Percentiles rank a stretch among this genome's conserved stretches.
phyloP scores from a whole-genome alignment of 495 filamentous ascomycete species.

The Penicillium paxilli region DNA sequence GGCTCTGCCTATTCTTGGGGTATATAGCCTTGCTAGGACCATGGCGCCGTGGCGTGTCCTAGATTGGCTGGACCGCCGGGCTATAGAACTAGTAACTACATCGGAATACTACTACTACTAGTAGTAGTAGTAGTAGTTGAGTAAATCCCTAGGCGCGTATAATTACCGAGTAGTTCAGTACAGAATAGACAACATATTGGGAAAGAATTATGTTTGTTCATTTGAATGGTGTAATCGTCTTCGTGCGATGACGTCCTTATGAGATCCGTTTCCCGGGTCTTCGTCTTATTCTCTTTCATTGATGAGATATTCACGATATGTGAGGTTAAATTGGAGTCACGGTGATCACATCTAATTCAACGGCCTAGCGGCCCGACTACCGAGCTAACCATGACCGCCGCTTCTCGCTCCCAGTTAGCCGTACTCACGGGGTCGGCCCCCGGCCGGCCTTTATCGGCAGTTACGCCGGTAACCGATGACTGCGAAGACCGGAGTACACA shows the following conservation, averaged over 20 bases:
- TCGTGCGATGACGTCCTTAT: background rate
- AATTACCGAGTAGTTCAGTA: background rate
- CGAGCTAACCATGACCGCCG: conserved; percentile 90
- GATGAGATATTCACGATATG: background rate
- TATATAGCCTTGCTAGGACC: too few relatives aligned
- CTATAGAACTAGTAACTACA: background rate
- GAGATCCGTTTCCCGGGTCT: background rate
- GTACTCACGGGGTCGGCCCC: conserved; percentile 37
- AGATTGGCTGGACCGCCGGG: background rate
- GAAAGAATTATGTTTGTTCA: background rate
- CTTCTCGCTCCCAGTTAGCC: conserved; percentile 82
- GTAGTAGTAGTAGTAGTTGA: background rate
- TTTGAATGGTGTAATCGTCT: background rate
- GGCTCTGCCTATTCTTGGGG: conserved; percentile 6
- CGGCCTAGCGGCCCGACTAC: conserved; percentile 56
- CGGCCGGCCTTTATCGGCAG: conserved; percentile 42
- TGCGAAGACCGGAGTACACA: conserved; percentile 76
- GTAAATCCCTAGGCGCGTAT: background rate
- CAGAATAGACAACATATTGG: background rate
- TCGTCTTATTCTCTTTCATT: background rate
- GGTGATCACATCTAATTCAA: conserved; percentile 26
- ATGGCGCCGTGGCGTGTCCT: conserved; percentile 5
- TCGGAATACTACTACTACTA: too few relatives aligned
- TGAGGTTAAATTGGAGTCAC: background rate
- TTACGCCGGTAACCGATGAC: conserved; percentile 53